These are phyloP conservation scores for Eucalyptus victrix DNA, from an alignment of 345 rosid species.

Conservation along the genomic window DNA sequence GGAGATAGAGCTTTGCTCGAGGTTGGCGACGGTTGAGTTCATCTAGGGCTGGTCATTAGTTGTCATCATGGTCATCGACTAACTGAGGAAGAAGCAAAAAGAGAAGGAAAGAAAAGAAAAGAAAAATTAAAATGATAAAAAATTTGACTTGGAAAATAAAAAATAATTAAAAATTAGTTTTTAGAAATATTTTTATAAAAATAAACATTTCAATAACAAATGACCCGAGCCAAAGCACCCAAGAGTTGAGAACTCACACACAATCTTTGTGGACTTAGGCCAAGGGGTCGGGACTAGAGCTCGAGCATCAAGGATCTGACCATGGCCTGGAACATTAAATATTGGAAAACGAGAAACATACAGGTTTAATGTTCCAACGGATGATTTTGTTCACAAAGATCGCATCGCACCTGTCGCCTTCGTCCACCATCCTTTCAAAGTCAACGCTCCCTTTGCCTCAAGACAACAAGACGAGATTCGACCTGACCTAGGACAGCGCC, in stretches of 20 bases:
- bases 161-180: rapidly evolving
- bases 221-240: rapidly evolving
- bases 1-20: background rate
- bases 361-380: background rate
- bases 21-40: background rate
- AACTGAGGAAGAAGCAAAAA: background rate
- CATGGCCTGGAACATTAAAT: background rate
- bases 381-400: background rate
- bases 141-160: no score
- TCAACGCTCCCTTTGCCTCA: background rate
- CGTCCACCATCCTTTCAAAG: background rate
- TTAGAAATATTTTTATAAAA: no score
- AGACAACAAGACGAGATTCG: background rate
- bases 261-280: rapidly evolving
- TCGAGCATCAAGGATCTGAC: rapidly evolving
- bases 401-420: background rate
- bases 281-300: rapidly evolving
- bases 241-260: background rate
- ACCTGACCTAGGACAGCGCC: background rate
- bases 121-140: no score
- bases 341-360: no score
- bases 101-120: no score
- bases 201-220: no score
- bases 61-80: rapidly evolving
- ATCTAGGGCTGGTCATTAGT: rapidly evolving